Base-by-base conservation (phyloP, 2,329 filamentous ascomycete species). In the Colletotrichum nymphaeae region DNA sequence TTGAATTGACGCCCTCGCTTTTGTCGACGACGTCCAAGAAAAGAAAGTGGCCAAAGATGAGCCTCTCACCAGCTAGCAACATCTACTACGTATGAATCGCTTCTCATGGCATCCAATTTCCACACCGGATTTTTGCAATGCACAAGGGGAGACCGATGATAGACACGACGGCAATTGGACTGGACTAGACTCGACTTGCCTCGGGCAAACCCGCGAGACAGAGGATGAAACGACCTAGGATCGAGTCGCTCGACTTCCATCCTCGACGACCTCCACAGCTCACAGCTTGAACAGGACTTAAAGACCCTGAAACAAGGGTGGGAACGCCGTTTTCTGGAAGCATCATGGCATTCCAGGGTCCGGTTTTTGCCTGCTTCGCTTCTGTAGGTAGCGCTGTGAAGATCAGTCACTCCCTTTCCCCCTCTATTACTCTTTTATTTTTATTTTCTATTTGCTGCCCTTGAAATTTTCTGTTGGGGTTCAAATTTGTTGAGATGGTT, bases 391-490 rank as follows among this genome's bases (percentile, higher is more conserved):
- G 35, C 24, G 55, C 16, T 42, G 37, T 19, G 46, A 32, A 65
- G 26, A 60, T 71, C 22, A 14, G 60, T 66, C 35, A 37, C 26
- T 22, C 66, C 59, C 58, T 58, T 24, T 65, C 55, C 16, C 9
- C 53, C 37, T 42, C 37, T 19, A 42, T 42, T 49, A 19, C 37
- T 16, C 35, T 46, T 11, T 42, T 35, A 42, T 19, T 16, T 26
- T 22, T 30, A 30, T 64, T 46, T 52, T 49, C 9, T 28, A 60
- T 12, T 24, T 69, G 30, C 53, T 59, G 53, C 53, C 32, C 63
- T 46, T 49, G 67, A 71, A 66, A 66, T 73, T 73, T 73, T 73
- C 71, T 73, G 71, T 73, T 73, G 71, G 71, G 69, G 67, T 62
- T 59, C 24, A 8, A 49, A 49, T 71, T 73, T 73, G 71, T 73